Conservation (phyloP, 352 stramenopile species). For the Phytophthora fragariaefolia region DNA sequence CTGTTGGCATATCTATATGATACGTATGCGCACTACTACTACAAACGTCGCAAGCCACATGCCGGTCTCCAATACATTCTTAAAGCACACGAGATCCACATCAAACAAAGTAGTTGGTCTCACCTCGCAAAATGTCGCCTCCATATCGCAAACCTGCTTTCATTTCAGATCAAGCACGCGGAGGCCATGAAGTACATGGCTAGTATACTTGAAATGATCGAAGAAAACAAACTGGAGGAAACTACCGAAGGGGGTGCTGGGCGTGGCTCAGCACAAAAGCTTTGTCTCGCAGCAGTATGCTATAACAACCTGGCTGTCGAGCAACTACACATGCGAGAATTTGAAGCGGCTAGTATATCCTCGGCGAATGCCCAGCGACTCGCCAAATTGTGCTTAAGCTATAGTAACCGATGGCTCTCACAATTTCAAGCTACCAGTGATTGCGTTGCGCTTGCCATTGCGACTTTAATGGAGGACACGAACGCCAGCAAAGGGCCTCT, state of each 20-base stretch:
- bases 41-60: slow-evolving; percentile 77
- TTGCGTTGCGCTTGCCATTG: slow-evolving; percentile 66
- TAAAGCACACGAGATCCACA: slow-evolving; percentile 88
- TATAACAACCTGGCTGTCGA: slow-evolving; percentile 95
- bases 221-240: slow-evolving; percentile 88
- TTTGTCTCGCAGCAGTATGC: slow-evolving; percentile 89
- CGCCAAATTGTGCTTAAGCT: slow-evolving; percentile 90
- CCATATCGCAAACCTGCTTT: slow-evolving; percentile 82
- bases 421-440: slow-evolving; percentile 91
- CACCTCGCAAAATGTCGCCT: slow-evolving; percentile 92
- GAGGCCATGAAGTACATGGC: slow-evolving; percentile 83
- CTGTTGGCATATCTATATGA: slow-evolving; percentile 87
- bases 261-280: slow-evolving; percentile 82
- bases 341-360: slow-evolving; percentile 77
- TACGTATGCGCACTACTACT: slow-evolving; percentile 93
- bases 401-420: slow-evolving; percentile 91
- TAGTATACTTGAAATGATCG: slow-evolving; percentile 89
- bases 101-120: slow-evolving; percentile 71
- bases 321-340: slow-evolving; percentile 85
- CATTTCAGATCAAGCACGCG: slow-evolving; percentile 74
- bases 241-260: slow-evolving; percentile 25
- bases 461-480: slow-evolving; percentile 72
- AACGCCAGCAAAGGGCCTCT: slow-evolving; percentile 34
- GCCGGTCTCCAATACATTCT: slow-evolving; percentile 86
- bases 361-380: slow-evolving; percentile 90